Evolutionary conservation across 1,284 basidiomycete genomes (phyloP).

Genomic region (Cutaneotrichosporon arboriforme): DNA sequence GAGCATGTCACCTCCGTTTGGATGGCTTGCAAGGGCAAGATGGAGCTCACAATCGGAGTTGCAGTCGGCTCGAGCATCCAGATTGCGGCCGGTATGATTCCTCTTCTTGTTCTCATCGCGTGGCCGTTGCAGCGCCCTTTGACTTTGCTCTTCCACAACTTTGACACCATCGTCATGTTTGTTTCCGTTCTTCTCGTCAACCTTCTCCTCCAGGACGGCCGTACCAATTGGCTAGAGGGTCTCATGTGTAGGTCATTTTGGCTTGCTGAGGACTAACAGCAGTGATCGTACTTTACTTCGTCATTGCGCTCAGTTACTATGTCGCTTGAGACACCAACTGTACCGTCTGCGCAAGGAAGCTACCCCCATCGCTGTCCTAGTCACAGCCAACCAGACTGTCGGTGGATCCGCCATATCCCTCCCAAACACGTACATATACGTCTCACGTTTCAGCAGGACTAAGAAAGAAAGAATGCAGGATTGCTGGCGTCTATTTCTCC

Average conservation of each 20-base stretch:
- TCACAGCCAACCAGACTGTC: too few species aligned
- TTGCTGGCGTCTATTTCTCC: too few species aligned
- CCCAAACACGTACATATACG: too few species aligned
- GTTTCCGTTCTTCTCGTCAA: constrained; percentile 78
- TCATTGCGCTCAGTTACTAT: constrained; percentile 11
- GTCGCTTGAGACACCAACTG: background rate
- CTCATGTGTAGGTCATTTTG: constrained; percentile 52
- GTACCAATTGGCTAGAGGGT: constrained; percentile 83
- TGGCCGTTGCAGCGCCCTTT: constrained; percentile 65
- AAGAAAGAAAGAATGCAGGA: too few species aligned
- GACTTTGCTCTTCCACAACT: constrained; percentile 66
- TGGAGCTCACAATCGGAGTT: constrained; percentile 75
- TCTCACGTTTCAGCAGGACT: too few species aligned
- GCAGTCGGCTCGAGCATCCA: constrained; percentile 88
- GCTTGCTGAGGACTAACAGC: constrained; percentile 37
- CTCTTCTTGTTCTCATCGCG: constrained; percentile 73
- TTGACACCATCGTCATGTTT: constrained; percentile 73
- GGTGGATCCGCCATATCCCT: too few species aligned
- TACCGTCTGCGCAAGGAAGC: too few species aligned
- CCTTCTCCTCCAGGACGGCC: constrained; percentile 66
- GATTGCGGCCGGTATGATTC: constrained; percentile 83
- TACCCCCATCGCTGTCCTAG: too few species aligned
- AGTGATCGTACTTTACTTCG: constrained; percentile 15
- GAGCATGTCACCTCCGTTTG: constrained; percentile 70
- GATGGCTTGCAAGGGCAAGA: constrained; percentile 73